A percentile compares a stretch with the other conserved stretches of the same genome.
Conservation (phyloP, 192 early-diverging fungal genomes). For the Coemansia sp. region DNA sequence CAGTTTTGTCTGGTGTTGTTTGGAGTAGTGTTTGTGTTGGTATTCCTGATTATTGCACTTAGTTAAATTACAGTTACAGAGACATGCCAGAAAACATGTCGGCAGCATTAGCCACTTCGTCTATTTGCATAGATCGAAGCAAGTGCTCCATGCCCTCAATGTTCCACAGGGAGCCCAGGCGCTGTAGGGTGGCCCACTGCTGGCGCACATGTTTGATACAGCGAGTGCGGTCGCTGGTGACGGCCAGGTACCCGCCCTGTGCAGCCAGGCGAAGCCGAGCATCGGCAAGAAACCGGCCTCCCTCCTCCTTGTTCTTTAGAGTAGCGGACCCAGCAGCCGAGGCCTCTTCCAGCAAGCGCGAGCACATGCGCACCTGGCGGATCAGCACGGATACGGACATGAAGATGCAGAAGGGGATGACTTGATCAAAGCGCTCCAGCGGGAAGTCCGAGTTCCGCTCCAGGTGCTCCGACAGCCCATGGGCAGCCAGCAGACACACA, state of each 20-base stretch:
- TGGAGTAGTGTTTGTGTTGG: conserved; percentile 60
- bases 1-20: conserved; percentile 83
- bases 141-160: conserved; percentile 36
- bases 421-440: conserved; percentile 48
- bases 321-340: background rate
- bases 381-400: conserved; percentile 48
- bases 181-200: conserved; percentile 38
- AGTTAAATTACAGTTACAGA: conserved; percentile 22
- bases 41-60: conserved; percentile 57
- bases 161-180: conserved; percentile 38
- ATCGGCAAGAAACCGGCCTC: background rate
- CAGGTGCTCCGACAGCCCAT: conserved; percentile 38
- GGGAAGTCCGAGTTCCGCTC: conserved; percentile 44
- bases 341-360: conserved; percentile 3
- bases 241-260: background rate
- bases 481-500: conserved; percentile 22
- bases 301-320: background rate
- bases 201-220: conserved; percentile 32
- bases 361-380: conserved; percentile 41
- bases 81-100: conserved; percentile 37
- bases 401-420: conserved; percentile 52
- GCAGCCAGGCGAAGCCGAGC: background rate
- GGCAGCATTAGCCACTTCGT: conserved; percentile 43
- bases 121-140: conserved; percentile 45
- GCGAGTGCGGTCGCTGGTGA: conserved; percentile 12